A percentile compares a stretch with the other conserved stretches of the same genome.
phyloP scores from a whole-genome alignment of 176 grass and related monocot genomes.

The Melocanna baccifera region DNA sequence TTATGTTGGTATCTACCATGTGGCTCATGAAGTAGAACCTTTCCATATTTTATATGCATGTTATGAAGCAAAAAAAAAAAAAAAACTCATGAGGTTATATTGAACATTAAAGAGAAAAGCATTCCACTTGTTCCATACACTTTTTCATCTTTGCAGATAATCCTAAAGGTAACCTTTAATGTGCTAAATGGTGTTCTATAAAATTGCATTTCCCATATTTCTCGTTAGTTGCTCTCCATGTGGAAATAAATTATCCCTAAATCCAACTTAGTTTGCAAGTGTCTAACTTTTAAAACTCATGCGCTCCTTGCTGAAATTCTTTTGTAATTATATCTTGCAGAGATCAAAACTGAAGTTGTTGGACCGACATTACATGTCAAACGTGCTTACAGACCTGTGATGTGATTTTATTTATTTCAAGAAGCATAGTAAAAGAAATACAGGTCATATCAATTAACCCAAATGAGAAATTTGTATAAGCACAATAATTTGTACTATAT shows the following conservation, averaged over 20 bases:
- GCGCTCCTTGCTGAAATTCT: not conserved
- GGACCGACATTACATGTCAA: not conserved
- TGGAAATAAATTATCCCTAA: not conserved
- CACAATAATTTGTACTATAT: not conserved
- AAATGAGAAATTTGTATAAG: not conserved
- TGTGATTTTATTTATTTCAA: not conserved
- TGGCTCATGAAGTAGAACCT: not conserved
- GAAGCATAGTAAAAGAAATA: not conserved
- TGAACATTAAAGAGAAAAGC: not conserved
- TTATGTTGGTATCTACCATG: not conserved
- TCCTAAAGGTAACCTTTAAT: slow-evolving; percentile 7
- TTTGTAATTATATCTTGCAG: not conserved
- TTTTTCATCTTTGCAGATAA: not conserved
- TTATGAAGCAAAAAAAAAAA: not conserved
- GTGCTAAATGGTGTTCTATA: not conserved
- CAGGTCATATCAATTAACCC: not conserved
- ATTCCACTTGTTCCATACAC: not conserved
- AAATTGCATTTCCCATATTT: not conserved
- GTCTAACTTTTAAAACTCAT: not conserved
- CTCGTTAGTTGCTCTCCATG: not conserved
- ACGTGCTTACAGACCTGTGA: not conserved
- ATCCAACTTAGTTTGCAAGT: not conserved
- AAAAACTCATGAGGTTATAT: not conserved
- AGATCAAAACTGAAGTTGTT: not conserved
- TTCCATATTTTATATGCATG: slow-evolving; percentile 9